These are phyloP conservation scores for Aspergillus latus DNA, from an alignment of 2,329 filamentous ascomycete species.

Conservation along the genomic window DNA sequence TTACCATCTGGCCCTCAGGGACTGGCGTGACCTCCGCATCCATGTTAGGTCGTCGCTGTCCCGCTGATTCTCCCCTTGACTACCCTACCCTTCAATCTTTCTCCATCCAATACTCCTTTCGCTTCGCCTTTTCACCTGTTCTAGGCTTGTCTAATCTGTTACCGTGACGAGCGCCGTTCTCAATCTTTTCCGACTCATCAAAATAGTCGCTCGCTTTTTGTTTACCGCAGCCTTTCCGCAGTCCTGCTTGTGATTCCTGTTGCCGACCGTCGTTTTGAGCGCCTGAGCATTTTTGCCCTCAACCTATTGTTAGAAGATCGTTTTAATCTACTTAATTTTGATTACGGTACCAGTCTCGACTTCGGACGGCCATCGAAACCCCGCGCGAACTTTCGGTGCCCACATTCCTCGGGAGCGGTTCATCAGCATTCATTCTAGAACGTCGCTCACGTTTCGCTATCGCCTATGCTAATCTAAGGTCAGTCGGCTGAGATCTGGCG, in stretches of 20 bases:
- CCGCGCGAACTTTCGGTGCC: neutral
- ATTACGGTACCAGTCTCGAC: neutral
- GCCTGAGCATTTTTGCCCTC: neutral
- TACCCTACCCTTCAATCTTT: neutral
- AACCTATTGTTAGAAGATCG: neutral
- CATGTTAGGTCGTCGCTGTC: constrained; percentile 8
- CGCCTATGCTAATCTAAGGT: constrained; percentile 15
- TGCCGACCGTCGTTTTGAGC: constrained; percentile 9
- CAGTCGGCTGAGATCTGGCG: neutral
- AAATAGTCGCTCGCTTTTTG: constrained; percentile 10
- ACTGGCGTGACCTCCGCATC: constrained; percentile 13
- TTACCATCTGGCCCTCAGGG: constrained; percentile 6
- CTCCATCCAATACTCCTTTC: constrained; percentile 3
- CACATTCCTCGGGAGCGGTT: constrained; percentile 10
- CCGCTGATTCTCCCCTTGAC: constrained; percentile 2
- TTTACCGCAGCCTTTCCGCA: constrained; percentile 1
- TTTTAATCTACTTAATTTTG: neutral
- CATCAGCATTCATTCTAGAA: neutral
- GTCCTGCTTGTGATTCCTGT: constrained; percentile 1
- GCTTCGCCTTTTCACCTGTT: constrained; percentile 4
- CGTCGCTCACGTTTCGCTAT: neutral
- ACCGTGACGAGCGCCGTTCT: neutral
- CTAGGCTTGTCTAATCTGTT: constrained; percentile 2
- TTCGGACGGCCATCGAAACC: neutral
- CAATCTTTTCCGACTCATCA: neutral